A percentile compares a stretch with the other conserved stretches of the same genome.
These are phyloP conservation scores for Debaryomyces castellii DNA, from an alignment of 805 yeast species.

Conservation along the genomic window DNA sequence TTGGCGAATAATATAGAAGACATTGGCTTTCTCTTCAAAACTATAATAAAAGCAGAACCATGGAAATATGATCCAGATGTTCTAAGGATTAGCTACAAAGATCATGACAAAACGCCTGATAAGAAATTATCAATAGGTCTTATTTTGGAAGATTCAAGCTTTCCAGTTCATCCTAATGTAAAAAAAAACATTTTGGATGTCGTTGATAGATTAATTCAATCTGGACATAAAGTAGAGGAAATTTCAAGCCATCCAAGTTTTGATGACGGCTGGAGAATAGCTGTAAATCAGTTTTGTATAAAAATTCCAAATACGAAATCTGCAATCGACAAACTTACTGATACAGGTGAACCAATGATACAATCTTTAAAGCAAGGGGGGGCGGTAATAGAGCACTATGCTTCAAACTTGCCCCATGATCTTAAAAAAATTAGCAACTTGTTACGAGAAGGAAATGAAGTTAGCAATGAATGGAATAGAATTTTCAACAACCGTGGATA, in stretches of 20 bases:
- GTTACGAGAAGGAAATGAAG: no score
- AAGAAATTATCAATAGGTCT: constrained; percentile 43
- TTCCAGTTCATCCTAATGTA: constrained; percentile 57
- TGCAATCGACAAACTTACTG: constrained; percentile 20
- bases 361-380: constrained; percentile 28
- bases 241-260: not conserved
- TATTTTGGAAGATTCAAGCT: constrained; percentile 40
- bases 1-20: constrained; percentile 37
- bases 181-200: constrained; percentile 42
- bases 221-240: constrained; percentile 49
- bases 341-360: constrained; percentile 40
- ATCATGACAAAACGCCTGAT: no score
- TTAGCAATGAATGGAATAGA: no score
- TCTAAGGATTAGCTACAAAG: no score
- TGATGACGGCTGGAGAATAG: constrained; percentile 39
- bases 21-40: constrained; percentile 37
- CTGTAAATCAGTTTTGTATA: constrained; percentile 23
- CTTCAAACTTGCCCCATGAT: constrained; percentile 28
- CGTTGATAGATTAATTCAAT: constrained; percentile 18
- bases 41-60: constrained; percentile 39
- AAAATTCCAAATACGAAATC: constrained; percentile 12
- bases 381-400: constrained; percentile 38
- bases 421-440: constrained; percentile 29
- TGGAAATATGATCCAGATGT: constrained; percentile 51
- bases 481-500: no score